These are phyloP conservation scores for Penicillium sp. DNA, from an alignment of 2,329 filamentous ascomycete species.

Conservation along the genomic window DNA sequence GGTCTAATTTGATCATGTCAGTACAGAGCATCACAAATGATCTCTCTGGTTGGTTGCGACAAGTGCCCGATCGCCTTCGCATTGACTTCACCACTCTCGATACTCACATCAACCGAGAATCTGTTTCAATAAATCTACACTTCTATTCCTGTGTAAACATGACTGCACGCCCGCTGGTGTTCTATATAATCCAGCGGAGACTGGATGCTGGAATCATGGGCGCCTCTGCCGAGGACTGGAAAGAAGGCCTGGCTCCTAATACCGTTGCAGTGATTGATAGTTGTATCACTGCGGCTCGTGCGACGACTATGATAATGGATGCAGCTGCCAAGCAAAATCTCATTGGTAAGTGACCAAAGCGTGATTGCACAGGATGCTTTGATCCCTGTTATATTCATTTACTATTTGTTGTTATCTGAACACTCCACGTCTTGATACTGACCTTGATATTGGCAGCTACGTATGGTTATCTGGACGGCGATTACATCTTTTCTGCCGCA, in stretches of 20 bases:
- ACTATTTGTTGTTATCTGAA: neutral
- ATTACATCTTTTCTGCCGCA: conserved; percentile 60
- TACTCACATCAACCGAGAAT: conserved; percentile 51
- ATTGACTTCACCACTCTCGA: conserved; percentile 54
- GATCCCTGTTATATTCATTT: neutral
- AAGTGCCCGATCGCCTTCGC: conserved; percentile 53
- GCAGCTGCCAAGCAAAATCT: conserved; percentile 55
- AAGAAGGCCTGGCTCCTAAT: conserved; percentile 52
- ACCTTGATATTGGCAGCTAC: conserved; percentile 44
- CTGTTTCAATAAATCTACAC: conserved; percentile 58
- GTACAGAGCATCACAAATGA: conserved; percentile 57
- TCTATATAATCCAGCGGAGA: conserved; percentile 57
- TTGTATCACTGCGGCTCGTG: conserved; percentile 56
- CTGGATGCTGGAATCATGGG: conserved; percentile 42
- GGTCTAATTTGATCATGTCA: conserved; percentile 53
- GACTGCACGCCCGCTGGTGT: conserved; percentile 59
- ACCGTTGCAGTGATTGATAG: conserved; percentile 58
- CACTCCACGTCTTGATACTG: neutral
- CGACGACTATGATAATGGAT: conserved; percentile 55
- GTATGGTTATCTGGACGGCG: conserved; percentile 62
- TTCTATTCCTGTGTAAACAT: conserved; percentile 64
- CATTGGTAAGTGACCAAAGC: conserved; percentile 44
- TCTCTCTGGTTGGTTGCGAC: conserved; percentile 55
- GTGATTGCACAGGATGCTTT: neutral
- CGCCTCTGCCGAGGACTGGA: conserved; percentile 50